Base-by-base conservation (phyloP, 805 yeast genomes). In the Saccharomycopsis sp. region DNA sequence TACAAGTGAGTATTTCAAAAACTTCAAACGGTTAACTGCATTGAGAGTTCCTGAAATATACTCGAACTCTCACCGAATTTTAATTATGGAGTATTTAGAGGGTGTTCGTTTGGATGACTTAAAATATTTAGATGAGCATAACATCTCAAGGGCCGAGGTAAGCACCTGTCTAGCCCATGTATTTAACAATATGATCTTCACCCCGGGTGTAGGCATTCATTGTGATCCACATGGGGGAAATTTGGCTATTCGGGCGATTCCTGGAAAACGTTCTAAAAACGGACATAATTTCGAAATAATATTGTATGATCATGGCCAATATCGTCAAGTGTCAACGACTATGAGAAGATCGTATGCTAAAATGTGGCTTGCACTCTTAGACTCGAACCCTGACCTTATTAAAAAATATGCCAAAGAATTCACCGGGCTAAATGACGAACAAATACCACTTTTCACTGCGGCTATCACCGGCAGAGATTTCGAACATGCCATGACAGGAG, bases 151-250 rank as follows among this genome's bases (percentile, higher is more conserved):
- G 23, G 80, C 86, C 0, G 87, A 88, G 62, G 96, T 94, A 7
- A 85, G 96, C 1, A 74, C 85, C 3, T 93, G 97, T 69, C 76
- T 94, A 44, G 84, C 97, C 0, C 97, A 93, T 65, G 85, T 90
- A 29, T 94, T 94, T 76, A 89, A 93, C 74, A 85, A 84, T 67
- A 94, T 94, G 99, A 90, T 94, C 47, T 94, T 94, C 74, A 86
- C 96, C 1, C 96, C 97, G 0, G 85, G 84, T 25, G 96, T 90
- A 22, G 89, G 93, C 0, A 81, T 94, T 50, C 99, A 94, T 70
- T 94, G 99, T 73, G 99, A 94, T 70, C 99, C 99, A 1, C 99
- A 94, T 70, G 97, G 96, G 9, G 99, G 99, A 0, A 94, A 94
- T 67, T 75, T 94, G 60, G 97, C 98, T 0, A 89, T 94, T 22